These are phyloP conservation scores for Stemphylium lycopersici DNA, from an alignment of 2,329 filamentous ascomycete genomes.

Conservation along the genomic window DNA sequence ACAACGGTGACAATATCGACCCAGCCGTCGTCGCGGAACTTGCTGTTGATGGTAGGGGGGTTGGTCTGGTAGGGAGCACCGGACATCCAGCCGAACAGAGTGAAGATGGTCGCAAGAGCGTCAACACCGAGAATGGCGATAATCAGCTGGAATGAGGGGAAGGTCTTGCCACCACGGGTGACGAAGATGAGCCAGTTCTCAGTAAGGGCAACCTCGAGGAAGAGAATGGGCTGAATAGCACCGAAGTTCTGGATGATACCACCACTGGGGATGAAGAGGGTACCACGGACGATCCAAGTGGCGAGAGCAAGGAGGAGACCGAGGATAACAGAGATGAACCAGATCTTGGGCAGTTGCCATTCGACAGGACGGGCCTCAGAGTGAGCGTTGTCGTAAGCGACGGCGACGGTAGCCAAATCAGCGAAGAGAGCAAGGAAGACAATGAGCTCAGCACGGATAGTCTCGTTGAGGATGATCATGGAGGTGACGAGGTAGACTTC, in stretches of 20 bases:
- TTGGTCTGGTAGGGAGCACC: slow-evolving; percentile 55
- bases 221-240: slow-evolving; percentile 72
- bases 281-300: slow-evolving; percentile 76
- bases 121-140: slow-evolving; percentile 75
- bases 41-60: slow-evolving; percentile 49
- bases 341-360: slow-evolving; percentile 83
- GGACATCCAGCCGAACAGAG: slow-evolving; percentile 75
- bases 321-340: slow-evolving; percentile 74
- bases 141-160: slow-evolving; percentile 76
- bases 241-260: slow-evolving; percentile 78
- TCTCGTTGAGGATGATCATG: slow-evolving; percentile 82
- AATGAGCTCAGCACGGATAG: slow-evolving; percentile 72
- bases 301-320: slow-evolving; percentile 70
- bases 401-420: slow-evolving; percentile 78
- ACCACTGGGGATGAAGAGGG: slow-evolving; percentile 71
- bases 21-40: slow-evolving; percentile 57
- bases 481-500: slow-evolving; percentile 78
- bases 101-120: slow-evolving; percentile 74
- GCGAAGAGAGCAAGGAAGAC: slow-evolving; percentile 82
- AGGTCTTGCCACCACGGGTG: slow-evolving; percentile 68
- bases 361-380: slow-evolving; percentile 76
- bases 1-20: slow-evolving; percentile 70
- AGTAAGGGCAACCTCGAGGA: slow-evolving; percentile 60
- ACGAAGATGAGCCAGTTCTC: slow-evolving; percentile 64
- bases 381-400: slow-evolving; percentile 80